Evolutionary conservation across 768 basidiomycete genomes (phyloP), one percentile per base, ranked within the genome.

Genomic region (Paxillus ammoniavirescens): DNA sequence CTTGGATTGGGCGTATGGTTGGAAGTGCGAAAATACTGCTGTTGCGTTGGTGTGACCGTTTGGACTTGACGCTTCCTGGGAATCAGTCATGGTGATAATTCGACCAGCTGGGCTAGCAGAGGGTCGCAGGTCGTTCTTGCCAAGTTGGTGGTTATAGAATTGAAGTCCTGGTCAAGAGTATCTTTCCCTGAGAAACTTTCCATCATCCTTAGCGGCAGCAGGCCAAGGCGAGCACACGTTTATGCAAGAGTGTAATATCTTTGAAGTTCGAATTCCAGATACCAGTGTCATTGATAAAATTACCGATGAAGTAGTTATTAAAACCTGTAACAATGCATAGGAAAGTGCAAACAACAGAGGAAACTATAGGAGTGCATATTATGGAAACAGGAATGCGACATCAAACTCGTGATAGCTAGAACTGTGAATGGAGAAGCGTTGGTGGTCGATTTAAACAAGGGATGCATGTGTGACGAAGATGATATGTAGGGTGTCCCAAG

Each of bases 1-100:
- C 68, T 64, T 64, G 60, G 68, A 69, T 15, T 58, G 60, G 9
- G 69, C 65, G 21, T 58, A 68, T 23, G 69, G 65, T 40, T 71
- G 68, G 14, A 67, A 46, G 30, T 57, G 33, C 15, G 65, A 52
- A 49, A 69, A 71, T 9, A 42, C 42, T 10, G 60, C 67, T 17
- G 53, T 51, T 17, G 69, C 69, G 6, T 53, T 49, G 18, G 55
- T 54, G 54, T 44, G 21, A 28, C 21, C 26, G 8, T 26, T 45
- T 30, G 43, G 31, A 15, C 26, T 45, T 12, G 43, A 45, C 8
- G 5, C 28, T 45, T 45, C 26, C 15, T 45, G 26, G 10, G 10
- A 31, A 8, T 31, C 3, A 26, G 26, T 26, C 26, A 26, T 26
- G 6, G 26, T 31, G 8, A 31, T 31, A 8, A 8, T 31, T 31